Evolutionary conservation across 2,329 filamentous ascomycete genomes (phyloP), one percentile per base, ranked within the genome.

Genomic region (Colletotrichum somersetense): DNA sequence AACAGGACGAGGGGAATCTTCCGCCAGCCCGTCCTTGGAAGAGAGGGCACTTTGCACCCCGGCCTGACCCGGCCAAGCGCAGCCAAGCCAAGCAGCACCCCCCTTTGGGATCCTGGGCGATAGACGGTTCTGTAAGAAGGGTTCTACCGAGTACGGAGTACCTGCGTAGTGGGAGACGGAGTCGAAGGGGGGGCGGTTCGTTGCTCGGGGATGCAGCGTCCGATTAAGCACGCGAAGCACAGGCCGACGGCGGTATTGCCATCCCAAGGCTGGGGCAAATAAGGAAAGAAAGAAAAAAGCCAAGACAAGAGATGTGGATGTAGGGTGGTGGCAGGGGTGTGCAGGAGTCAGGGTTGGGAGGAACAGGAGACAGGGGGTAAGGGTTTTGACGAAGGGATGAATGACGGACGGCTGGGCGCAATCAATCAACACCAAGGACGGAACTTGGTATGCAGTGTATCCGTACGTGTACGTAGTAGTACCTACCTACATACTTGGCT

Each of bases 261-360:
- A 74, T 78, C 76, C 74, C 73, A 76, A 75, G 71, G 73, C 67
- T 26, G 57, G 67, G 30, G 52, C 65, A 71, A 73, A 67, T 62
- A 62, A 75, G 67, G 68, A 68, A 73, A 71, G 53, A 62, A 30
- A 30, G 3, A 30, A 30, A 30, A 71, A 70, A 68, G 67, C 70
- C 52, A 67, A 75, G 68, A 73, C 46, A 30, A 30, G 63, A 74
- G 70, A 63, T 67, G 73, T 48, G 66, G 69, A 46, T 69, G 62
- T 64, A 68, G n/a, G 40, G 44, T 63, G 23, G 64, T 30, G 57
- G 30, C 30, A 30, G 30, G 57, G 65, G 64, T 61, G 3, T 30
- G 48, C 40, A 55, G 55, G 62, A 38, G 33, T 23, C 16, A 64
- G 68, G 57, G 64, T 62, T 63, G 64, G 58, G 64, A 59, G 52